Evolutionary conservation across 2,329 filamentous ascomycete genomes (phyloP).

Genomic region (Coniosporium tulheliwenetii): DNA sequence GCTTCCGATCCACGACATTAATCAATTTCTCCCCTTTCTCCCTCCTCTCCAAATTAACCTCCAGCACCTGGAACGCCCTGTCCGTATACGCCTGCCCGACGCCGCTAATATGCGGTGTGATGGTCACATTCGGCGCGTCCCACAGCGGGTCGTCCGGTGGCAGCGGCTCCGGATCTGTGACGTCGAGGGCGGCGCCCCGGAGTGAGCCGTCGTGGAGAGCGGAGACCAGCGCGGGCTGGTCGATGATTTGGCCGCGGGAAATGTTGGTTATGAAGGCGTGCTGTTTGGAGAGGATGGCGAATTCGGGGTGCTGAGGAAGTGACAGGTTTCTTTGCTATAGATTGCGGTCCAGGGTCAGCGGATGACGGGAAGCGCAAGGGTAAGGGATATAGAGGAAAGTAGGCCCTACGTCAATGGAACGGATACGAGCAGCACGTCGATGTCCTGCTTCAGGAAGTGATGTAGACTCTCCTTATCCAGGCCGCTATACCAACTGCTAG

Average conservation of each 20-base stretch:
- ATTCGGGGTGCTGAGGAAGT: conserved; percentile 39
- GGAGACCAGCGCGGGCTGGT: conserved; percentile 45
- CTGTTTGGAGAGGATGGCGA: conserved; percentile 34
- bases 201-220: conserved; percentile 42
- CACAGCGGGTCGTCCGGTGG: conserved; percentile 53
- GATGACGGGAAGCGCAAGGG: not conserved
- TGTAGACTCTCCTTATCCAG: conserved; percentile 34
- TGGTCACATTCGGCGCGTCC: conserved; percentile 51
- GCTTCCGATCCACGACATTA: conserved; percentile 44
- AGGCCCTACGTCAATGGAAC: conserved; percentile 37
- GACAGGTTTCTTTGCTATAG: conserved; percentile 28
- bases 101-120: conserved; percentile 52
- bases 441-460: conserved; percentile 36
- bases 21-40: conserved; percentile 35
- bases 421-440: conserved; percentile 41
- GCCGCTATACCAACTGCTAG: conserved; percentile 41
- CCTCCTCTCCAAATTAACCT: conserved; percentile 38
- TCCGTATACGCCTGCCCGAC: conserved; percentile 37
- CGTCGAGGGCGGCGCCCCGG: conserved; percentile 57
- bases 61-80: conserved; percentile 41
- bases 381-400: not conserved
- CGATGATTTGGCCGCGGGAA: conserved; percentile 46
- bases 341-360: too few relatives aligned
- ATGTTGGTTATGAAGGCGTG: conserved; percentile 56
- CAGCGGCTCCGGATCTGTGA: conserved; percentile 66